A percentile compares a stretch with the other conserved stretches of the same genome.
phyloP scores from a whole-genome alignment of 257 asterid genomes.

The Marsdenia floribunda region DNA sequence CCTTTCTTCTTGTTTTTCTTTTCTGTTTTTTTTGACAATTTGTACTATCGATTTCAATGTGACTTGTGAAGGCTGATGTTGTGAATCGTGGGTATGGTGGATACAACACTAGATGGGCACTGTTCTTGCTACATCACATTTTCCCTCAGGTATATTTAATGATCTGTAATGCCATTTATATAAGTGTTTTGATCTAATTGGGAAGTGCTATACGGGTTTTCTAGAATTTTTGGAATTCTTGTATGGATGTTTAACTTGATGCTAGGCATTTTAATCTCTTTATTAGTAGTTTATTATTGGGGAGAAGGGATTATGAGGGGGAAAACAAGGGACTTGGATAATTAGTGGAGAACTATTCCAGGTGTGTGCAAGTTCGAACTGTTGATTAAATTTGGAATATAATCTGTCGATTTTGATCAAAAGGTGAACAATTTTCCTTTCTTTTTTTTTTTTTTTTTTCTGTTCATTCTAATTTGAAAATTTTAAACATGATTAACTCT shows the following conservation, averaged over 20 bases:
- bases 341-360: neutral
- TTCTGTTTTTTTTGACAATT: neutral
- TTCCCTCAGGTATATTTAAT: constrained; percentile 58
- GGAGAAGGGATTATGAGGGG: neutral
- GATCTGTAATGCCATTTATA: neutral
- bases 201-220: neutral
- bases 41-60: neutral
- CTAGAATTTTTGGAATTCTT: neutral
- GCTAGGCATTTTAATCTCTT: neutral
- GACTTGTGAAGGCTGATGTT: constrained; percentile 81
- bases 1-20: neutral
- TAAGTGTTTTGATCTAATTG: neutral
- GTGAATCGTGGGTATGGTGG: constrained; percentile 92
- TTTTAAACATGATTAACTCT: neutral
- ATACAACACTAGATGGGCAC: constrained; percentile 90
- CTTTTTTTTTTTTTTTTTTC: too few species aligned
- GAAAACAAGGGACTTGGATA: neutral
- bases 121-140: constrained; percentile 77
- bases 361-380: neutral
- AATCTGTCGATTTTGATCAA: neutral
- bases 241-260: neutral
- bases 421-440: neutral
- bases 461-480: neutral
- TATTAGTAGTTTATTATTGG: neutral
- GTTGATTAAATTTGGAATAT: neutral